Evolutionary conservation across 2,329 filamentous ascomycete species (phyloP), one percentile per base, ranked within the genome.

Genomic region (Colletotrichum neosansevieriae): DNA sequence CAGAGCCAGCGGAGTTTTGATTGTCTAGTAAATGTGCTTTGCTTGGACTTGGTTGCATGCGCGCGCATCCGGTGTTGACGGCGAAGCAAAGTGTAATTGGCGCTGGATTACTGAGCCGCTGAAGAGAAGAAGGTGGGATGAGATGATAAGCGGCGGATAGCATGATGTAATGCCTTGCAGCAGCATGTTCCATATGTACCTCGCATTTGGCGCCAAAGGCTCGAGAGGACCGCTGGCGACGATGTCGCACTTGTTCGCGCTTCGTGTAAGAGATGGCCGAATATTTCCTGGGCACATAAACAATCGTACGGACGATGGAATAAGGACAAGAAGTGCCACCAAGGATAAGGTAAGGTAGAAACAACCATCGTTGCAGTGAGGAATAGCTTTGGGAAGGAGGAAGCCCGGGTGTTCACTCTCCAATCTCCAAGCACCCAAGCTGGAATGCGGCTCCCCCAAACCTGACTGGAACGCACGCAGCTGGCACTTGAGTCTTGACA

Each of bases 391-490:
- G 24, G 24, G 13, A 44, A 15, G 13, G n/a, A 44, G 42, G 47
- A 29, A 29, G 15, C 7, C 34, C 11, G 17, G 45, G 6, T 21
- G 45, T 24, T 24, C 19, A 50, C 19, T 17, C 32, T 7, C 24
- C 24, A 40, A n/a, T 29, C 45, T 36, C 58, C 36, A 21, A 38
- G 53, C 36, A 44, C 21, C 53, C 47, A 61, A 45, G 58, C 34
- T 53, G 36, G 58, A 61, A 29, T 59, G 42, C 65, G 65, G 65
- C 65, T 68, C 45, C 45, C 53, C 60, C 65, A 64, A 68, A 63
- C 47, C 53, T 64, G 45, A 44, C 51, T 61, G 34, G 58, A 51
- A 61, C 42, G 53, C 32, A 51, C 34, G 21, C 21, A n/a, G n/a
- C n/a, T n/a, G n/a, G n/a, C n/a, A n/a, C n/a, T n/a, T n/a, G n/a